Percentiles rank a stretch among this genome's conserved stretches.
phyloP scores from a whole-genome alignment of 2,329 filamentous ascomycete species.

The Exutisphaerella laricina region DNA sequence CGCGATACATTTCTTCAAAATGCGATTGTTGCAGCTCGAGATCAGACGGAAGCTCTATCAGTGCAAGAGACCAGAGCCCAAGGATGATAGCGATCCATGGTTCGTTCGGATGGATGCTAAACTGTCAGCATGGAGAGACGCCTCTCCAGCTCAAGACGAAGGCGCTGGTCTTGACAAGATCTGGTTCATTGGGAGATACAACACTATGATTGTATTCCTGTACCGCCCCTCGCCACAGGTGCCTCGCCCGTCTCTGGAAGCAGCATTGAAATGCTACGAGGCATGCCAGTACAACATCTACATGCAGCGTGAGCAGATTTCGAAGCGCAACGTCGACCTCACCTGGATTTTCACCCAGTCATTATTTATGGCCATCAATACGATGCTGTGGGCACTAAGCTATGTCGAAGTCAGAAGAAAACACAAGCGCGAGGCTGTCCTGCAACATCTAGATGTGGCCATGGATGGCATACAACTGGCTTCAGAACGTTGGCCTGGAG shows the following conservation, averaged over 20 bases:
- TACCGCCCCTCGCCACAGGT: constrained; percentile 90
- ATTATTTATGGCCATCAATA: constrained; percentile 88
- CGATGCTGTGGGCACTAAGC: constrained; percentile 84
- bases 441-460: constrained; percentile 66
- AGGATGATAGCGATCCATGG: constrained; percentile 79
- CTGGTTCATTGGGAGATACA: constrained; percentile 63
- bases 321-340: constrained; percentile 68
- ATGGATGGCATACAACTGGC: constrained; percentile 74
- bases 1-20: constrained; percentile 88
- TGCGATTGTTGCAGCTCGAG: constrained; percentile 81
- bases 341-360: constrained; percentile 91
- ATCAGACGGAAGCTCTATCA: constrained; percentile 83
- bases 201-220: constrained; percentile 82
- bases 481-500: constrained; percentile 86
- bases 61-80: constrained; percentile 69
- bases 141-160: constrained; percentile 65
- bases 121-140: constrained; percentile 71
- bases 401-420: constrained; percentile 74
- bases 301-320: constrained; percentile 73
- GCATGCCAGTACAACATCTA: constrained; percentile 76
- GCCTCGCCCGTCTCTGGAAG: constrained; percentile 71
- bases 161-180: constrained; percentile 64
- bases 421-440: constrained; percentile 68
- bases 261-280: constrained; percentile 76
- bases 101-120: constrained; percentile 74